Evolutionary conservation across 805 yeast species (phyloP).

Genomic region (Kodamaea sagamina): DNA sequence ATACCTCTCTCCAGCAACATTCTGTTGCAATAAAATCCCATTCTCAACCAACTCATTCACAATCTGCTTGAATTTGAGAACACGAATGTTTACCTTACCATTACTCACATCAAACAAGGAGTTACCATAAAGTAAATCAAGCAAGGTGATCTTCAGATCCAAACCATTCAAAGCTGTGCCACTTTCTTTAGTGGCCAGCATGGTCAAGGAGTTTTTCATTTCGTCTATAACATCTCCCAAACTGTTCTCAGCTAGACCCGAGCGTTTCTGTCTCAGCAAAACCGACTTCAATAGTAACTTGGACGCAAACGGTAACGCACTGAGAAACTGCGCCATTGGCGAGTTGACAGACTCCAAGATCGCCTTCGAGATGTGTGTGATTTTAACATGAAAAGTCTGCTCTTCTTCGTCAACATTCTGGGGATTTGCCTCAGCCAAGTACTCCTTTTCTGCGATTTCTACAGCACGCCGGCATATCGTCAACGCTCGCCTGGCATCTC

Average conservation of each 20-base stretch:
- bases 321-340: slow-evolving; percentile 63
- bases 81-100: slow-evolving; percentile 40
- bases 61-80: slow-evolving; percentile 60
- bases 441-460: slow-evolving; percentile 76
- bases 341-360: slow-evolving; percentile 76
- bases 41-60: slow-evolving; percentile 73
- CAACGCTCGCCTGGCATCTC: slow-evolving; percentile 94
- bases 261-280: slow-evolving; percentile 60
- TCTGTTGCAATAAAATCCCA: slow-evolving; percentile 73
- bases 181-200: slow-evolving; percentile 36
- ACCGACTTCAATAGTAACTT: slow-evolving; percentile 75
- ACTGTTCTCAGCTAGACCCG: slow-evolving; percentile 68
- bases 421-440: slow-evolving; percentile 28
- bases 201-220: slow-evolving; percentile 52
- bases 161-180: slow-evolving; percentile 20
- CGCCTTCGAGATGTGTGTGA: slow-evolving; percentile 76
- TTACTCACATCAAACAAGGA: slow-evolving; percentile 10
- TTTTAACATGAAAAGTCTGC: slow-evolving; percentile 58
- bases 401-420: slow-evolving; percentile 18
- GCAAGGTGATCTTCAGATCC: slow-evolving; percentile 26
- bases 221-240: slow-evolving; percentile 82
- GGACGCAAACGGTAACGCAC: slow-evolving; percentile 62
- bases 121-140: slow-evolving; percentile 35
- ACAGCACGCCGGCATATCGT: slow-evolving; percentile 87
- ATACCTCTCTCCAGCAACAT: slow-evolving; percentile 65